A percentile compares a stretch with the other conserved stretches of the same genome.
Conservation (phyloP, 108 stramenopile genomes). For the Discostella stelligeroides region DNA sequence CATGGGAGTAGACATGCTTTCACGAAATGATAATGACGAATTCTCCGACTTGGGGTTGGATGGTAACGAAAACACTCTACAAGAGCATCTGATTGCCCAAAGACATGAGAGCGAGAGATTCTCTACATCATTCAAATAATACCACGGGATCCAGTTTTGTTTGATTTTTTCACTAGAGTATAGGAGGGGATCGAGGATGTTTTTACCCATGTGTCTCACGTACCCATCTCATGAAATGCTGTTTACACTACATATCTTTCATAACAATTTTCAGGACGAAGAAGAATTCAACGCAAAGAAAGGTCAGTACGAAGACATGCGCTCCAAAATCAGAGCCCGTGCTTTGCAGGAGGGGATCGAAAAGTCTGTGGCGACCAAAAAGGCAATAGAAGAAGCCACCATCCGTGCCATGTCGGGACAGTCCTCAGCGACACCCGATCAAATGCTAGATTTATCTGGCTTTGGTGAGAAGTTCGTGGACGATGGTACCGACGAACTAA, state of each 20-base stretch:
- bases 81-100: too few species aligned
- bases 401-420: slow-evolving; percentile 56
- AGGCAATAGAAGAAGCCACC: slow-evolving; percentile 62
- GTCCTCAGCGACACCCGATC: slow-evolving; percentile 38
- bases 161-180: too few species aligned
- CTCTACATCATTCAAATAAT: too few species aligned
- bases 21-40: too few species aligned
- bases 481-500: slow-evolving; percentile 76
- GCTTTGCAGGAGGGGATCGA: slow-evolving; percentile 68
- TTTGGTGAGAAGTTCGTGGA: slow-evolving; percentile 62
- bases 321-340: slow-evolving; percentile 69
- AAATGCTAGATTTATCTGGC: slow-evolving; percentile 64
- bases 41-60: too few species aligned
- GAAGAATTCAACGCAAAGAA: slow-evolving; percentile 51
- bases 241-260: background rate
- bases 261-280: slow-evolving; percentile 34
- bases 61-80: too few species aligned
- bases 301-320: slow-evolving; percentile 58
- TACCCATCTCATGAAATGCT: background rate
- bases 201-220: background rate
- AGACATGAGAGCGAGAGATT: too few species aligned
- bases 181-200: background rate
- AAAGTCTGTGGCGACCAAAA: slow-evolving; percentile 61
- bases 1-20: too few species aligned
- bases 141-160: too few species aligned